phyloP scores from a whole-genome alignment of 1,284 basidiomycete genomes.

The Cryptococcus sp. region DNA sequence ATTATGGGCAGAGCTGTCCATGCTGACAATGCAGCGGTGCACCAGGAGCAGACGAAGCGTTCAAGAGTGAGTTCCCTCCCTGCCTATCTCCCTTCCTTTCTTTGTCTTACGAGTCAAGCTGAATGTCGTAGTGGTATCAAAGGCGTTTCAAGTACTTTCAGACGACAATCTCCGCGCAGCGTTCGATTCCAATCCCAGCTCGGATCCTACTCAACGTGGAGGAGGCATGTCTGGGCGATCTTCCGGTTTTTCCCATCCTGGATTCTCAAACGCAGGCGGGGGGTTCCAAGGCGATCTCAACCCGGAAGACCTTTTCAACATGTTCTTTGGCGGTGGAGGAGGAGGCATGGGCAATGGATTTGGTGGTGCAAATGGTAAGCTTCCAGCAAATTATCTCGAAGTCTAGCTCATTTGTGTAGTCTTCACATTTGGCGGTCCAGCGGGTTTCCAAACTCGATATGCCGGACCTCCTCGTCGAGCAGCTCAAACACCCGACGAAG shows the following conservation, averaged over 20 bases:
- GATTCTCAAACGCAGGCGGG: conserved; percentile 50
- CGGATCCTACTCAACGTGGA: conserved; percentile 82
- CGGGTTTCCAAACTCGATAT: conserved; percentile 57
- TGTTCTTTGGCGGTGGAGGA: conserved; percentile 87
- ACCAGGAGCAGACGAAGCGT: conserved; percentile 96
- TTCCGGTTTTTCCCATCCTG: conserved; percentile 29
- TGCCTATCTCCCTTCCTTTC: neutral
- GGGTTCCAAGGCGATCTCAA: conserved; percentile 78
- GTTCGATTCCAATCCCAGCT: conserved; percentile 78
- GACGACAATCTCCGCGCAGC: conserved; percentile 87
- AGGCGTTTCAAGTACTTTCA: conserved; percentile 92
- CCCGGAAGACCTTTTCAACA: conserved; percentile 95
- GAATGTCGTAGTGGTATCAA: conserved; percentile 83
- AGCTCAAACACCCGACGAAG: conserved; percentile 42
- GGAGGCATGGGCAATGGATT: conserved; percentile 58
- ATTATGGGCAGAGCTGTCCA: too few relatives aligned
- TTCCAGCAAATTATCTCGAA: too few relatives aligned
- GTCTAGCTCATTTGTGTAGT: conserved; percentile 18
- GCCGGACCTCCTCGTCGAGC: conserved; percentile 38
- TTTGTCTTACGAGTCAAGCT: conserved; percentile 2
- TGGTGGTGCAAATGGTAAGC: conserved; percentile 47
- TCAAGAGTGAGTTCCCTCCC: conserved; percentile 78
- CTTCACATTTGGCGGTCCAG: conserved; percentile 52
- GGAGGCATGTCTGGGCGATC: conserved; percentile 25
- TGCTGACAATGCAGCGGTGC: conserved; percentile 55